Conservation (phyloP, 129 eudicot genomes). For the Oenanthe sinensis region DNA sequence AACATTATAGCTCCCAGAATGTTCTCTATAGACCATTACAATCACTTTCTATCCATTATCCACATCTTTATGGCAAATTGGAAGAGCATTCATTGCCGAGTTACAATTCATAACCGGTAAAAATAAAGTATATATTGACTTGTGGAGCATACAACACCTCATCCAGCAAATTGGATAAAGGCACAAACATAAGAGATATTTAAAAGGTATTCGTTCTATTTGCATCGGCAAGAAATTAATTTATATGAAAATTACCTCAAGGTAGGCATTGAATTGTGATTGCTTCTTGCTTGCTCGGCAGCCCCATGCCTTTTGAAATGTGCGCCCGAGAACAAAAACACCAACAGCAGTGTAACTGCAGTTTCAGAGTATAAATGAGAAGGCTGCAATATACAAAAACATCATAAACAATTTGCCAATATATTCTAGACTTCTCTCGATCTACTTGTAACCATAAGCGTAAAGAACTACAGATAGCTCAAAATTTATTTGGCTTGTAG, state of each 20-base stretch:
- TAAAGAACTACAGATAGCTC: constrained; percentile 8
- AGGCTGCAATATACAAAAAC: background rate
- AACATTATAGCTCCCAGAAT: background rate
- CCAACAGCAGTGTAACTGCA: constrained; percentile 95
- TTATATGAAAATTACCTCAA: constrained; percentile 47
- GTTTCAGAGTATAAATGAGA: constrained; percentile 16
- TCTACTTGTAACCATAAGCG: background rate
- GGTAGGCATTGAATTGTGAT: constrained; percentile 72
- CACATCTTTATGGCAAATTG: background rate
- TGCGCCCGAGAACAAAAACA: constrained; percentile 89
- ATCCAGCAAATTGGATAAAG: background rate
- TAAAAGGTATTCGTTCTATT: background rate
- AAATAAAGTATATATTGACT: background rate
- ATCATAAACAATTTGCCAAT: background rate
- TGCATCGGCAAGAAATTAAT: background rate
- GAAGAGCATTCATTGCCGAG: background rate
- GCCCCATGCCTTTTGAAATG: constrained; percentile 86
- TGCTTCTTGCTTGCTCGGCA: constrained; percentile 69
- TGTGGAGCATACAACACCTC: background rate
- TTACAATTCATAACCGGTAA: background rate
- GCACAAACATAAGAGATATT: background rate
- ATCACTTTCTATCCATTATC: background rate
- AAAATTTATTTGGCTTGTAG: background rate
- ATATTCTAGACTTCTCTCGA: background rate
- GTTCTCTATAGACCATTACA: background rate